phyloP scores from a whole-genome alignment of 352 stramenopile species.

The Phytophthora gonapodyides region DNA sequence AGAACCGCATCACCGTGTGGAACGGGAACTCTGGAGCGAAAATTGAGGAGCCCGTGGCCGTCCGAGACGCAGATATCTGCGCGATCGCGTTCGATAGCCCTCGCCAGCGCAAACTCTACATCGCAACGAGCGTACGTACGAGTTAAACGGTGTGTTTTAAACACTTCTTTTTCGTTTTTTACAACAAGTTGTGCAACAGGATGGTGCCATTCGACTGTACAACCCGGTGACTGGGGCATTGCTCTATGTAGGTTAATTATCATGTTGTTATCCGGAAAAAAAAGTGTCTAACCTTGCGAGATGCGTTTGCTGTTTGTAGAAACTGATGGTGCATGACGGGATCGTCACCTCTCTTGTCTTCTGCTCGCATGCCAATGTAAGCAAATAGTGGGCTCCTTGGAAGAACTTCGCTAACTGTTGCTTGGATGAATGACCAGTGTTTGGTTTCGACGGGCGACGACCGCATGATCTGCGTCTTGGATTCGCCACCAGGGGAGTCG shows the following conservation, averaged over 20 bases:
- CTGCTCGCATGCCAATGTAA: conserved; percentile 57
- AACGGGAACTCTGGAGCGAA: conserved; percentile 65
- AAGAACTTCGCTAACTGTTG: too few relatives aligned
- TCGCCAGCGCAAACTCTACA: conserved; percentile 68
- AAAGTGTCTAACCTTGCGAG: background rate
- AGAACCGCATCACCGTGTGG: conserved; percentile 69
- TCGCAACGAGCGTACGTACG: conserved; percentile 68
- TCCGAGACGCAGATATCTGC: conserved; percentile 61
- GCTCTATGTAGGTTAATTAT: conserved; percentile 40
- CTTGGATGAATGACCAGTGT: conserved; percentile 47
- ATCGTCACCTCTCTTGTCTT: conserved; percentile 64
- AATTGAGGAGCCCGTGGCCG: conserved; percentile 52
- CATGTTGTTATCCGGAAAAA: background rate
- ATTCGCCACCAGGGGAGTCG: conserved; percentile 47
- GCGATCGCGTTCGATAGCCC: conserved; percentile 63
- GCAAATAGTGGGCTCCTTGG: background rate
- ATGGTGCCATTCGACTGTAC: conserved; percentile 65
- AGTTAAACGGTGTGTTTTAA: too few relatives aligned
- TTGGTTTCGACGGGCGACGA: conserved; percentile 68
- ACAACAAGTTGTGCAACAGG: conserved; percentile 30
- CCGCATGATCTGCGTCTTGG: conserved; percentile 57
- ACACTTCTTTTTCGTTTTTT: background rate
- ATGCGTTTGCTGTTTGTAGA: conserved; percentile 31
- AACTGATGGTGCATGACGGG: conserved; percentile 58
- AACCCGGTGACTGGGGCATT: conserved; percentile 69